phyloP scores from a whole-genome alignment of 2,329 filamentous ascomycete genomes.

The Penicillium freii region DNA sequence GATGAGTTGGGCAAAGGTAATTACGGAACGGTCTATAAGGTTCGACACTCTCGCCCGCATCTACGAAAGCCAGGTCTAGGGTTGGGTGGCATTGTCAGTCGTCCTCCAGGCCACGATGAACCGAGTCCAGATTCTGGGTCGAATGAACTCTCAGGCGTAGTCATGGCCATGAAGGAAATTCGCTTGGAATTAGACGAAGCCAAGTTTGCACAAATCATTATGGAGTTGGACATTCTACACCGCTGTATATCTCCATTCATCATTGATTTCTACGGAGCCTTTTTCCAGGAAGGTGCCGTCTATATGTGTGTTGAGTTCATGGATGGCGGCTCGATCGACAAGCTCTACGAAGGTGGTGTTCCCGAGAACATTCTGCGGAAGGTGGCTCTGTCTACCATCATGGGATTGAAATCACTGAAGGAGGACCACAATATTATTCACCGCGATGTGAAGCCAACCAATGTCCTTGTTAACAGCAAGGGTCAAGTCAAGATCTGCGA shows the following conservation, averaged over 20 bases:
- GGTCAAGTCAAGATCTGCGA: conserved; percentile 98
- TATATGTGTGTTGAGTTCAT: conserved; percentile 99
- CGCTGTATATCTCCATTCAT: conserved; percentile 94
- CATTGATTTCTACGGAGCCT: conserved; percentile 97
- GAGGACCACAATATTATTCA: conserved; percentile 99
- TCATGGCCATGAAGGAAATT: conserved; percentile 99
- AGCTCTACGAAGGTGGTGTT: conserved; percentile 85
- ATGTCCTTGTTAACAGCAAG: conserved; percentile 84
- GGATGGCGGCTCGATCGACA: conserved; percentile 97
- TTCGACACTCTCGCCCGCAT: conserved; percentile 74
- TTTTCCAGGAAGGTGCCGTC: conserved; percentile 97
- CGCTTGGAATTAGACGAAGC: conserved; percentile 91
- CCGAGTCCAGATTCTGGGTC: conserved; percentile 14
- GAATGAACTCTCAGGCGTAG: conserved; percentile 56
- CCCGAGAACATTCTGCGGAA: conserved; percentile 85
- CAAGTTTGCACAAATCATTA: conserved; percentile 95
- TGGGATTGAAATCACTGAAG: conserved; percentile 89
- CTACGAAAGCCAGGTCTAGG: conserved; percentile 61
- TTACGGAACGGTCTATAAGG: conserved; percentile 97
- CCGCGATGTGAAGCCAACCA: conserved; percentile 98
- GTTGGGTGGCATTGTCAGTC: conserved; percentile 58
- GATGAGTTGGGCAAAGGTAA: conserved; percentile 97
- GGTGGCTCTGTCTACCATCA: conserved; percentile 83
- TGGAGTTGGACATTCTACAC: conserved; percentile 94
- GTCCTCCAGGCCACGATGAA: conserved; percentile 26